Evolutionary conservation across 768 basidiomycete species (phyloP), one percentile per base, ranked within the genome.

Genomic region (Fomitopsis serialis): DNA sequence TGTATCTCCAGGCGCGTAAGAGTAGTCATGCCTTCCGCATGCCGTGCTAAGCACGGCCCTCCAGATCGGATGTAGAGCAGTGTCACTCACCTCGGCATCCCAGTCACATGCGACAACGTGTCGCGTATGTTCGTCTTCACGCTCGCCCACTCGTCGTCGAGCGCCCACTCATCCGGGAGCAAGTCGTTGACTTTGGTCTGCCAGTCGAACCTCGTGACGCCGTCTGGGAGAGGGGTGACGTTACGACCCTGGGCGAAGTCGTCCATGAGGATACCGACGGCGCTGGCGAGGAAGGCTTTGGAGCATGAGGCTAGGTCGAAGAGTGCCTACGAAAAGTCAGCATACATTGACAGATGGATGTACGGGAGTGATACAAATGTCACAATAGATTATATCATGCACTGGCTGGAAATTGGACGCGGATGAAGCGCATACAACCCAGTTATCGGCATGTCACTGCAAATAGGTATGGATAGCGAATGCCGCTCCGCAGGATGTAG

Each of bases 91-190:
- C 72, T 58, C 2, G 67, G 66, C 9, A 78, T 2, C 4, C 77
- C 78, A 27, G 73, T 69, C 10, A 70, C 63, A 24, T 77, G 77
- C 3, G 74, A 63, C 17, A 77, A 55, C 0, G 73, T 63, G 54
- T 78, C 76, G 6, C 64, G 59, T 4, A 77, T 23, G 43, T 66
- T 71, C 0, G 70, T 70, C 52, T 61, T 66, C 45, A 63, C 55
- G 17, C 60, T 69, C 0, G 75, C 69, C 69, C 71, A 73, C 10
- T 64, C 54, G 56, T 78, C 75, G 19, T 40, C 36, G 13, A 54
- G 44, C 60, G 67, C 63, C 22, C 76, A 67, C 51, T 62, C 66
- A 11, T 57, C 68, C 1, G 75, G 74, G 1, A 78, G 61, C 5
- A 77, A 11, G 42, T 75, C 72, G 17, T 52, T 46, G 24, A 68